Percentiles rank a stretch among this genome's conserved stretches.
phyloP scores from a whole-genome alignment of 805 yeast species.

The Brettanomyces sp. region DNA sequence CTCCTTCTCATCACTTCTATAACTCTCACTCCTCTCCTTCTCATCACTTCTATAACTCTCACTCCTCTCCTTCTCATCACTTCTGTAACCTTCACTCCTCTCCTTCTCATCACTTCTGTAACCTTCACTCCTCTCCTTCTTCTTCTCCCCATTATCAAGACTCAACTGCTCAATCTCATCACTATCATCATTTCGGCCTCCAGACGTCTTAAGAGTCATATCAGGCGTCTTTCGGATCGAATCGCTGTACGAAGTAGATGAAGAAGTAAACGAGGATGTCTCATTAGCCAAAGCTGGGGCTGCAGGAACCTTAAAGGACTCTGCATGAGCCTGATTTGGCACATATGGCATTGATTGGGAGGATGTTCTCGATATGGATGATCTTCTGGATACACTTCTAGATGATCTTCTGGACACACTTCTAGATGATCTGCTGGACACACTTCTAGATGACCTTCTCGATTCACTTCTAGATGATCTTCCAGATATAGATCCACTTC shows the following conservation, averaged over 20 bases:
- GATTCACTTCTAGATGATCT: too few species aligned
- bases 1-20: not conserved
- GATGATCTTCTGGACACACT: not conserved
- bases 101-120: not conserved
- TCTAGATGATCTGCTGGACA: too few species aligned
- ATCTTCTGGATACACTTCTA: not conserved
- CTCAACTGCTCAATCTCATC: not conserved
- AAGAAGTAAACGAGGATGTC: slow-evolving; percentile 1
- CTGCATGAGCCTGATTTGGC: not conserved
- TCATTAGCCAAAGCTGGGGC: slow-evolving; percentile 3
- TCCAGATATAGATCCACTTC: too few species aligned
- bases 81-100: not conserved
- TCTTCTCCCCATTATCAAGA: not conserved
- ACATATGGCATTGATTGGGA: not conserved
- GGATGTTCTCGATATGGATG: not conserved
- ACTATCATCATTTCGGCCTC: not conserved
- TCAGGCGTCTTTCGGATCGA: slow-evolving; percentile 4
- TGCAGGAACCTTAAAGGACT: not conserved
- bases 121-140: too few species aligned
- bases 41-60: not conserved
- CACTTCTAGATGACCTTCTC: too few species aligned
- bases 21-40: not conserved
- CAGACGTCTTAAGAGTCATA: not conserved
- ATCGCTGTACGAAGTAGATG: slow-evolving; percentile 2
- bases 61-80: not conserved